A percentile compares a stretch with the other conserved stretches of the same genome.
Evolutionary conservation across 192 early-diverging fungal species (phyloP).

Genomic region (Coemansia sp.): DNA sequence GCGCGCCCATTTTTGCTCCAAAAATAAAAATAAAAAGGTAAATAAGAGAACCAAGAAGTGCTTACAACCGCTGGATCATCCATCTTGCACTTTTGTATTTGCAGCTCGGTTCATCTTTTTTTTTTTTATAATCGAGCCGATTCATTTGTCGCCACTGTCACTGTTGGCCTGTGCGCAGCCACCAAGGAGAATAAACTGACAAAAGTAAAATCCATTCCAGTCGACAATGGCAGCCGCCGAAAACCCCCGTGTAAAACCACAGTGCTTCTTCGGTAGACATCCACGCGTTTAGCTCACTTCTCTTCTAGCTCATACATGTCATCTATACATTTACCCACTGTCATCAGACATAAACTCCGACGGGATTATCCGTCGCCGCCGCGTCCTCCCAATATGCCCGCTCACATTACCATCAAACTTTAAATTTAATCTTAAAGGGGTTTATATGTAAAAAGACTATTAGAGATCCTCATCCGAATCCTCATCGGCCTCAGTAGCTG

Average conservation of each 20-base stretch:
- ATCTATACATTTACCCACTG: background rate
- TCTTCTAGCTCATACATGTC: background rate
- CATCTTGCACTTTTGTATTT: background rate
- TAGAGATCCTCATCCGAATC: constrained; percentile 36
- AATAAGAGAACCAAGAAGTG: constrained; percentile 2
- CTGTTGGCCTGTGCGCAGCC: background rate
- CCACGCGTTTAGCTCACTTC: background rate
- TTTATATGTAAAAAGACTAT: background rate
- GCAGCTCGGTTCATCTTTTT: background rate
- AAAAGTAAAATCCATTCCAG: background rate
- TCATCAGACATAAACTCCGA: constrained; percentile 2
- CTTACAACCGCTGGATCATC: background rate
- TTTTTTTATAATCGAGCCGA: background rate
- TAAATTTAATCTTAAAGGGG: background rate
- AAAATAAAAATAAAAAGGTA: constrained; percentile 10
- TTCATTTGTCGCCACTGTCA: background rate
- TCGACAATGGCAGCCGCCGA: background rate
- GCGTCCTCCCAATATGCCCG: constrained; percentile 23
- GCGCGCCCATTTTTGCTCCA: background rate
- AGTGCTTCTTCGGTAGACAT: background rate
- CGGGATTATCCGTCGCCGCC: constrained; percentile 34
- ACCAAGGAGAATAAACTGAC: background rate
- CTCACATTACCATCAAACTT: background rate
- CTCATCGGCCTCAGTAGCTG: constrained; percentile 11
- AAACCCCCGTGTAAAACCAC: background rate